Base-by-base conservation (phyloP, 2,329 filamentous ascomycete species). In the Huntiella omanensis region DNA sequence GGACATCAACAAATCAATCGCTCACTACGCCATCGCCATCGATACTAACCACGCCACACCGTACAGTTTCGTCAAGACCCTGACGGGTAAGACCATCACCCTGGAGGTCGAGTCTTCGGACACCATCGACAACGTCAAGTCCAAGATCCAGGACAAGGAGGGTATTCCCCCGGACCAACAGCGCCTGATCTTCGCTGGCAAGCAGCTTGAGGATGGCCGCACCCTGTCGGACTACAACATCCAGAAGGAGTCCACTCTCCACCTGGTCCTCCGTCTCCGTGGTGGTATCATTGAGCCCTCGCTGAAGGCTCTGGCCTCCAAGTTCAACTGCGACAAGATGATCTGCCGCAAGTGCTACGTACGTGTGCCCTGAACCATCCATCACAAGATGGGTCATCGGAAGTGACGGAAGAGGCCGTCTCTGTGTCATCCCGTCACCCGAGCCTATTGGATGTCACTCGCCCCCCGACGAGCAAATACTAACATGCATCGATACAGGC, bases 291-390 rank as follows among this genome's bases (percentile, higher is more conserved):
- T 94, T 62, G 88, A 96, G 78, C 91, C 91, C 60, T 95, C 87
- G 61, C 80, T 96, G 62, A 96, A 96, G 81, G 88, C 85, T 58
- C 80, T 96, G 55, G 88, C 88, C 64, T 87, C 81, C 75, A 95
- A 95, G 78, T 96, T 92, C 80, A 96, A 98, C 82, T 96, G 88
- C 83, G 91, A 96, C 59, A 95, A 95, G 82, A 88, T 88, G 82
- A 94, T 96, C 71, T 96, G 91, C 85, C 88, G 91, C 77, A 96
- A 98, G 83, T 98, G 91, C 83, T 96, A 96, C 71, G 85, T 91
- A 80, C 60, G 82, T 79, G 49, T 40, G 50, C 42, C 12, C 43
- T 28, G 8, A 33, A 42, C 17, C 10, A 16, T 17, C 7, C 15
- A 16, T 17, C 7, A 40, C n/a, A 40, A 40, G 0, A 15, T 12